These are phyloP conservation scores for Saccharum hybrid DNA, from an alignment of 202 grass and related monocot species.

Conservation along the genomic window DNA sequence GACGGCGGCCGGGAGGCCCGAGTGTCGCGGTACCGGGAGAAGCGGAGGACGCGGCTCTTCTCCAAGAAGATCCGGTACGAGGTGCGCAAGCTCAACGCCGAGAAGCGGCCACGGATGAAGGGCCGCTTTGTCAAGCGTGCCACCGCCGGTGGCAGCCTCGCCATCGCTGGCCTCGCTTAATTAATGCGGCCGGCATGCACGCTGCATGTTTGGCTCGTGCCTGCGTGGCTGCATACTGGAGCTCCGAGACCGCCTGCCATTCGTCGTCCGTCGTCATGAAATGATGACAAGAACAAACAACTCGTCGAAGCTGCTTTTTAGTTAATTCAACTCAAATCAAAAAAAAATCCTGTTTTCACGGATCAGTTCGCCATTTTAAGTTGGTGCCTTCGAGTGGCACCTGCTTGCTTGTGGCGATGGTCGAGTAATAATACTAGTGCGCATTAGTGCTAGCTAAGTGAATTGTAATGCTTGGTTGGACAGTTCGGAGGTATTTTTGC, in stretches of 20 bases:
- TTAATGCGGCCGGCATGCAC: neutral
- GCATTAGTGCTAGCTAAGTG: neutral
- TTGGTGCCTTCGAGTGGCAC: conserved; percentile 24
- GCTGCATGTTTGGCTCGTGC: neutral
- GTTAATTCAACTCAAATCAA: conserved; percentile 12
- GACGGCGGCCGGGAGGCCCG: conserved; percentile 73
- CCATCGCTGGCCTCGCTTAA: conserved; percentile 32
- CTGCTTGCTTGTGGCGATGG: neutral
- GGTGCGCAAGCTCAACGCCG: conserved; percentile 96
- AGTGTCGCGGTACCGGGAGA: conserved; percentile 90
- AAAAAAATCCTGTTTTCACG: neutral
- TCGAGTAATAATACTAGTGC: conserved; percentile 31
- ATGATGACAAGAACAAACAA: conserved; percentile 57
- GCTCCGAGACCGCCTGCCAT: too few relatives aligned
- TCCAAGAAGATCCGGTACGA: conserved; percentile 99
- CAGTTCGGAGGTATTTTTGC: conserved; percentile 16
- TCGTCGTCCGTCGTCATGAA: conserved; percentile 13
- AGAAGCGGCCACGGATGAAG: conserved; percentile 97
- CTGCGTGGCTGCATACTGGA: neutral
- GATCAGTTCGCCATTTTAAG: conserved; percentile 2
- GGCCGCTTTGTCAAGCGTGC: conserved; percentile 88
- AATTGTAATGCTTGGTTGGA: conserved; percentile 43
- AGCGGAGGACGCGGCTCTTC: conserved; percentile 92
- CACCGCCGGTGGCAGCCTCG: conserved; percentile 24
- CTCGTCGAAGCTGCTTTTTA: conserved; percentile 64